A percentile compares a stretch with the other conserved stretches of the same genome.
These are phyloP conservation scores for Harringtonia aguacate DNA, from an alignment of 2,329 filamentous ascomycete species.

Conservation along the genomic window DNA sequence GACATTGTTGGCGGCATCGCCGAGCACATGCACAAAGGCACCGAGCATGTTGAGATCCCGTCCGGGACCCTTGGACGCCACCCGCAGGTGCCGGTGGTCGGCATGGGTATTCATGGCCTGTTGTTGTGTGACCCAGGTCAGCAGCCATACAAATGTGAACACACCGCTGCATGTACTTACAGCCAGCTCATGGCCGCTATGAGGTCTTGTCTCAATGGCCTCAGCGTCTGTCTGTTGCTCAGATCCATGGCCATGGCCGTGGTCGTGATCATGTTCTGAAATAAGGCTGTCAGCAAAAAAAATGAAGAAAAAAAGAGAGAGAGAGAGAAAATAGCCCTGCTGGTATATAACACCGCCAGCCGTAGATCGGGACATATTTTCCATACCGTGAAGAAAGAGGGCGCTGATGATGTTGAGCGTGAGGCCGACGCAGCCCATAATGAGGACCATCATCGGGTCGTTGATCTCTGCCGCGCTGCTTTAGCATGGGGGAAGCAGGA, in stretches of 20 bases:
- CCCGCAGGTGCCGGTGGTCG: constrained; percentile 35
- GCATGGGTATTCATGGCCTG: constrained; percentile 24
- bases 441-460: constrained; percentile 54
- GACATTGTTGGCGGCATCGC: constrained; percentile 66
- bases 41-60: constrained; percentile 62
- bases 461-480: constrained; percentile 35
- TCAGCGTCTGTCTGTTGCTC: too few relatives aligned
- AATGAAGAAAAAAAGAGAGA: too few relatives aligned
- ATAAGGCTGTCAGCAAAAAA: too few relatives aligned
- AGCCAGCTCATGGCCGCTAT: too few relatives aligned
- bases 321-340: too few relatives aligned
- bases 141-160: background rate
- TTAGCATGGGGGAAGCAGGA: background rate
- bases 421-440: constrained; percentile 59
- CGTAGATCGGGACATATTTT: background rate
- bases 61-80: constrained; percentile 22
- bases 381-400: constrained; percentile 51
- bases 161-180: too few relatives aligned
- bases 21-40: constrained; percentile 58
- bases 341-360: too few relatives aligned
- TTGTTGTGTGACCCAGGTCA: background rate
- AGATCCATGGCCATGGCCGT: constrained; percentile 15
- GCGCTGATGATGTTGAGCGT: constrained; percentile 56
- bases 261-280: constrained; percentile 18
- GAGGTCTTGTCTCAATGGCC: too few relatives aligned